Percentiles rank a stretch among this genome's conserved stretches.
Conservation (phyloP, 2,329 filamentous ascomycete genomes). For the Didymella segeticola region DNA sequence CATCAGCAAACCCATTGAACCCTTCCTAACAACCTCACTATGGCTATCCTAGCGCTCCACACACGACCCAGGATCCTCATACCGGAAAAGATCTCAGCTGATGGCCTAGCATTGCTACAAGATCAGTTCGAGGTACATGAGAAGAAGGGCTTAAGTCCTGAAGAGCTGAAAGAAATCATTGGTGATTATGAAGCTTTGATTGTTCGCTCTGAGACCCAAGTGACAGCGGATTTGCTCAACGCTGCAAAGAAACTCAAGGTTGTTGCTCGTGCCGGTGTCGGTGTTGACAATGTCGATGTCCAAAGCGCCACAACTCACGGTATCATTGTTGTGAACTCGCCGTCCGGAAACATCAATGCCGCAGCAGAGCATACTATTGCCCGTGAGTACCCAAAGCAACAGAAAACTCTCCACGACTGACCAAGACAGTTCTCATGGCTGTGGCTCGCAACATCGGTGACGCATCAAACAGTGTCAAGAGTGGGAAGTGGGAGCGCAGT, state of each 20-base stretch:
- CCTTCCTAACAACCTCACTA: constrained; percentile 16
- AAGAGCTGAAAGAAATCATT: constrained; percentile 71
- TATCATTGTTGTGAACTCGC: constrained; percentile 81
- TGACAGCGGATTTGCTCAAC: constrained; percentile 70
- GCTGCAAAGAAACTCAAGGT: constrained; percentile 75
- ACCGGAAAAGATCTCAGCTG: constrained; percentile 80
- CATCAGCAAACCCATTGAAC: neutral
- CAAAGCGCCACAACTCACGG: constrained; percentile 73
- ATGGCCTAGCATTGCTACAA: constrained; percentile 73
- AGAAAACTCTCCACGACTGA: constrained; percentile 28
- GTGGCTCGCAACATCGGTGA: constrained; percentile 76
- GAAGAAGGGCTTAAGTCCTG: constrained; percentile 65
- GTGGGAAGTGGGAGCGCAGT: constrained; percentile 77
- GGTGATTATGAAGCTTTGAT: constrained; percentile 77
- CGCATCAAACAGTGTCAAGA: constrained; percentile 72
- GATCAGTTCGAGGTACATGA: constrained; percentile 74
- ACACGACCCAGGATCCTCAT: constrained; percentile 67
- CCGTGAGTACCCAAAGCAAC: constrained; percentile 34
- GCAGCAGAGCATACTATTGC: constrained; percentile 79
- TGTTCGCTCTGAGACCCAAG: constrained; percentile 81
- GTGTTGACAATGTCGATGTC: constrained; percentile 81
- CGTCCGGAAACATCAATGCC: constrained; percentile 79
- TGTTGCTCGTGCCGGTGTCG: constrained; percentile 80
- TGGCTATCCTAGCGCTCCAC: constrained; percentile 40
- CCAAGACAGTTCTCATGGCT: constrained; percentile 66